Evolutionary conservation across 352 stramenopile species (phyloP), one percentile per base, ranked within the genome.

Genomic region (Aphanomyces euteiches): DNA sequence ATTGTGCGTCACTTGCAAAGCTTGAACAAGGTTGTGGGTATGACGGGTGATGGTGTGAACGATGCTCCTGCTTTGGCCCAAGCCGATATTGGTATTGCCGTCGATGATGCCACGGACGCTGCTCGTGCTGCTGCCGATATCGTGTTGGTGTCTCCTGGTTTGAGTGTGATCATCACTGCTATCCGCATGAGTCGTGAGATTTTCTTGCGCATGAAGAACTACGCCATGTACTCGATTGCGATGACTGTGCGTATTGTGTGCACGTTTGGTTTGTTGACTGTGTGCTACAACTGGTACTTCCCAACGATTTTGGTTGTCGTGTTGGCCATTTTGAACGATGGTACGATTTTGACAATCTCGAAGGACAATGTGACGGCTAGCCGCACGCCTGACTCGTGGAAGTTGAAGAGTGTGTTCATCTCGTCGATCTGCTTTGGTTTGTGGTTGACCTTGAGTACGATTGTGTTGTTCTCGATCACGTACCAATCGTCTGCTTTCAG

Each of bases 41-140:
- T 95, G 87, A 92, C 83, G 36, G 85, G 85, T 50, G 89, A 97
- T 72, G 92, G 92, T 77, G 90, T 97, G 36, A 98, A 98, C 75
- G 91, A 98, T 76, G 90, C 93, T 5, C 88, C 93, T 15, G 91
- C 90, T 3, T 74, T 97, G 19, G 88, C 83, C 7, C 89, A 93
- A 75, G 89, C 90, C 59, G 87, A 98, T 70, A 93, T 97, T 77
- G 92, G 90, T 78, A 97, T 98, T 78, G 90, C 90, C 57, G 83
- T 90, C 12, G 73, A 89, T 37, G 84, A 80, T 63, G 80, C 80
- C 7, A 87, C 80, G 1, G 80, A 87, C 77, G 83, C 83, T 19
- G 81, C 83, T n/a, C 82, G 84, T 58, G 86, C 86, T 75, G 83
- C 83, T 34, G 79, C 80, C 13, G 80, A 88, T 72, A 75, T 89